Evolutionary conservation across 306 rosid genomes (phyloP).

Genomic region (Quercus mongolica): DNA sequence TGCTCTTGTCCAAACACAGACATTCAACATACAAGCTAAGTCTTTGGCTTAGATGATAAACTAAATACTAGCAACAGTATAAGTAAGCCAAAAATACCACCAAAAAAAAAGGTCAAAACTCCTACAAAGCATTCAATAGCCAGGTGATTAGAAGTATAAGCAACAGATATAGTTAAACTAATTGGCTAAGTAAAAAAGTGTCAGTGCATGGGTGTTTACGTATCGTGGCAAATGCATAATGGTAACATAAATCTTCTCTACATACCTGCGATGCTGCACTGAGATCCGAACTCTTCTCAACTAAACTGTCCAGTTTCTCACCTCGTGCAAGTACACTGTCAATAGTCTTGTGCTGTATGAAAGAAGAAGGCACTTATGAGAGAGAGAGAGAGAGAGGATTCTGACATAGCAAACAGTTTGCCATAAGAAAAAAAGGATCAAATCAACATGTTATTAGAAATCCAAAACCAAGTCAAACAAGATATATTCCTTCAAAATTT

Average conservation of each 20-base stretch:
- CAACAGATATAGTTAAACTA: background rate
- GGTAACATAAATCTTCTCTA: slow-evolving; percentile 6
- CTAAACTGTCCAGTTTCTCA: slow-evolving; percentile 95
- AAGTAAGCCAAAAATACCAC: background rate
- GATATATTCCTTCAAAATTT: background rate
- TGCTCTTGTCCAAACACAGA: background rate
- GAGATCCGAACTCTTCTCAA: slow-evolving; percentile 98
- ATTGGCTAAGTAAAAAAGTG: background rate
- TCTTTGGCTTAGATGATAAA: background rate
- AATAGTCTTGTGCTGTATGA: slow-evolving; percentile 86
- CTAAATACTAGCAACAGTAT: background rate
- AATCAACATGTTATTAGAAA: background rate
- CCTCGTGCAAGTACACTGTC: slow-evolving; percentile 98
- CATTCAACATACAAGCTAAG: background rate
- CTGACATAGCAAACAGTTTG: background rate
- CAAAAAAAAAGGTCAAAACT: background rate
- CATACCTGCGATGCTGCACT: slow-evolving; percentile 95
- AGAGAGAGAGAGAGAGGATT: background rate
- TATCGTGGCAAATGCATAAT: background rate
- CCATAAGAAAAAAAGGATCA: background rate
- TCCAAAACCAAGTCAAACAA: background rate
- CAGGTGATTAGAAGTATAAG: background rate
- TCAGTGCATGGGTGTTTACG: background rate
- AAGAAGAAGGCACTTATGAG: slow-evolving; percentile 8
- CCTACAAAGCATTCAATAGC: background rate